phyloP scores from a whole-genome alignment of 2,329 filamentous ascomycete species.

The Diaporthe vaccinii region DNA sequence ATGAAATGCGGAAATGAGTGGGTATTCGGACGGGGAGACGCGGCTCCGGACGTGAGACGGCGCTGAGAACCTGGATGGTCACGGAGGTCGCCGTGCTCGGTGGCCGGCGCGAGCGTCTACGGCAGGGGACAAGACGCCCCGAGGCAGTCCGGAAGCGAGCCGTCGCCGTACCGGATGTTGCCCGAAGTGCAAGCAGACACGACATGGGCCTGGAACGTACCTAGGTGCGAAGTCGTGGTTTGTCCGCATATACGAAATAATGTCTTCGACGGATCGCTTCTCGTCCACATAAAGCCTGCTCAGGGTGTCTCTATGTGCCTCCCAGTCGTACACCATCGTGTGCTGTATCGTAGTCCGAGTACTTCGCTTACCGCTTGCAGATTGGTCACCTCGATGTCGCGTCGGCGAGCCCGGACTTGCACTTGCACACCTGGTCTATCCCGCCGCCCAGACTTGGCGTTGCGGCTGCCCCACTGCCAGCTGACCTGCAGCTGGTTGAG shows the following conservation, averaged over 20 bases:
- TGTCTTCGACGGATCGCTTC: conserved; percentile 78
- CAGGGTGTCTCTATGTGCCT: conserved; percentile 57
- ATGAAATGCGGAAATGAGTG: not conserved
- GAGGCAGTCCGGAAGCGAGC: conserved; percentile 28
- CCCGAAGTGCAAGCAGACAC: conserved; percentile 20
- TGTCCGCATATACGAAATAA: conserved; percentile 78
- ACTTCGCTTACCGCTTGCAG: not conserved
- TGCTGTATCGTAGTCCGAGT: not conserved
- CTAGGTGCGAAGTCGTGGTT: conserved; percentile 78
- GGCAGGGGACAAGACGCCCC: conserved; percentile 37
- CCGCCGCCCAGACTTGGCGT: conserved; percentile 30
- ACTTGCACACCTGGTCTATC: conserved; percentile 39
- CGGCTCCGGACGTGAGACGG: not conserved
- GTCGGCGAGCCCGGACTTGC: not conserved
- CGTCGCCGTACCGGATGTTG: not conserved
- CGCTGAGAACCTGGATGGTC: not conserved
- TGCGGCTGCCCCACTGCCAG: not conserved
- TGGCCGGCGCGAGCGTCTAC: not conserved
- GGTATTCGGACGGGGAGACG: not conserved
- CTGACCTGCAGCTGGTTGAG: not conserved
- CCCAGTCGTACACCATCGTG: conserved; percentile 64
- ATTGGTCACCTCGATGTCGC: not conserved
- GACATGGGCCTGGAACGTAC: conserved; percentile 58
- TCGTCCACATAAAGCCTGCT: conserved; percentile 81
- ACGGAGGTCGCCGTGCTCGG: conserved; percentile 13